phyloP scores from a whole-genome alignment of 495 filamentous ascomycete species.

The Amorphotheca resinae region DNA sequence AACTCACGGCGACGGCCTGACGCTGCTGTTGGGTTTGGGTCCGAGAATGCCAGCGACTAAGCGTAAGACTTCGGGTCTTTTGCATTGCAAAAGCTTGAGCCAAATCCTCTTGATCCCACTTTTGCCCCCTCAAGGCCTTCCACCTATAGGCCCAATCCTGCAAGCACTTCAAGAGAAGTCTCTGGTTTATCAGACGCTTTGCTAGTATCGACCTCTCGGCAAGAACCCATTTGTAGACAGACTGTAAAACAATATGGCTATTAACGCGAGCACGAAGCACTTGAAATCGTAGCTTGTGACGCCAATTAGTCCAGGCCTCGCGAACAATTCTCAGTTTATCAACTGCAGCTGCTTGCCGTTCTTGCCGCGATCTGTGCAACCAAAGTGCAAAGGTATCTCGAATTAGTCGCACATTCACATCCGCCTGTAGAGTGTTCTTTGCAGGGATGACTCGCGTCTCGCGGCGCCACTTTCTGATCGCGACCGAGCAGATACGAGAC shows the following conservation, averaged over 20 bases:
- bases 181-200: background rate
- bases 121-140: constrained; percentile 1
- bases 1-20: constrained; percentile 38
- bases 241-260: constrained; percentile 1
- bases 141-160: constrained; percentile 5
- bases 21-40: constrained; percentile 31
- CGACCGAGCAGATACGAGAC: constrained; percentile 17
- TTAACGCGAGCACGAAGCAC: constrained; percentile 1
- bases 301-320: constrained; percentile 53
- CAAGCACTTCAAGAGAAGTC: background rate
- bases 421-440: constrained; percentile 31
- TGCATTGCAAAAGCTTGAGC: constrained; percentile 7
- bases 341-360: constrained; percentile 41
- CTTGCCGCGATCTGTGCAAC: constrained; percentile 34
- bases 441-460: constrained; percentile 36
- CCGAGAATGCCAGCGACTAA: constrained; percentile 33
- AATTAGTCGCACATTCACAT: constrained; percentile 35
- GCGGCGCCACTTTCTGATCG: constrained; percentile 24
- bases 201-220: constrained; percentile 1
- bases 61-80: constrained; percentile 17
- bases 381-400: constrained; percentile 39
- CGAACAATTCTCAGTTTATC: constrained; percentile 40
- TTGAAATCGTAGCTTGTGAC: constrained; percentile 36
- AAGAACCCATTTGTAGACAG: constrained; percentile 12
- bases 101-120: constrained; percentile 11